Percentiles rank a stretch among this genome's conserved stretches.
phyloP scores from a whole-genome alignment of 441 rosid species.

The Erodium texanum region DNA sequence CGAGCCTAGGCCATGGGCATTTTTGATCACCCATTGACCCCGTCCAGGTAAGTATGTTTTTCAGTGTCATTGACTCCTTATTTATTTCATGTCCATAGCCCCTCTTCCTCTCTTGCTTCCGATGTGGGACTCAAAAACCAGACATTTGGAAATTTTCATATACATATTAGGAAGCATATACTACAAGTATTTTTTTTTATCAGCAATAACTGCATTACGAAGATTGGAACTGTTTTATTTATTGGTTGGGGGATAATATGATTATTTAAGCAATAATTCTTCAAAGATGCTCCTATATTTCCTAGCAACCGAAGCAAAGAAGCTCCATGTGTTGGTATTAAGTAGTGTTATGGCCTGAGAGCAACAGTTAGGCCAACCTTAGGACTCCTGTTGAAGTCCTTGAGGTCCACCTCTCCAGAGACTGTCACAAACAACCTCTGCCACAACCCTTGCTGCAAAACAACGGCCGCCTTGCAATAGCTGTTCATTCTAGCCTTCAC shows the following conservation, averaged over 20 bases:
- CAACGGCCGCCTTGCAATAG: slow-evolving; percentile 27
- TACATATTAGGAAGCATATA: too few species aligned
- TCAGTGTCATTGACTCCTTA: too few species aligned
- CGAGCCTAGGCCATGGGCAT: slow-evolving; percentile 3
- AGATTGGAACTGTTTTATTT: background rate
- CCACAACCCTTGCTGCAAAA: slow-evolving; percentile 30
- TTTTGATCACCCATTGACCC: background rate
- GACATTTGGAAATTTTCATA: too few species aligned
- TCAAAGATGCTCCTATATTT: background rate
- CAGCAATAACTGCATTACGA: too few species aligned
- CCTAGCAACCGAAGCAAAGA: background rate
- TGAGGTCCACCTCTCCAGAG: slow-evolving; percentile 35
- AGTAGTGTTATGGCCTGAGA: slow-evolving; percentile 20
- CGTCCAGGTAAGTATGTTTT: too few species aligned
- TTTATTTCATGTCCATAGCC: too few species aligned
- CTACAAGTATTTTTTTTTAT: too few species aligned
- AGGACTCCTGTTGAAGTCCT: slow-evolving; percentile 22
- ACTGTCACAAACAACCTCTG: slow-evolving; percentile 27
- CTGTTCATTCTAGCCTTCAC: slow-evolving; percentile 39
- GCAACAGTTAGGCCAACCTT: slow-evolving; percentile 38
- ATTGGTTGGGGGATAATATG: background rate
- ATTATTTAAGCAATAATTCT: background rate
- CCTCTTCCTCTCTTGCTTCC: too few species aligned
- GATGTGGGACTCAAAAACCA: too few species aligned
- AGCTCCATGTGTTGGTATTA: background rate